A percentile compares a stretch with the other conserved stretches of the same genome.
Conservation (phyloP, 78 protist species). For the Dictyostelium brefeldianum region DNA sequence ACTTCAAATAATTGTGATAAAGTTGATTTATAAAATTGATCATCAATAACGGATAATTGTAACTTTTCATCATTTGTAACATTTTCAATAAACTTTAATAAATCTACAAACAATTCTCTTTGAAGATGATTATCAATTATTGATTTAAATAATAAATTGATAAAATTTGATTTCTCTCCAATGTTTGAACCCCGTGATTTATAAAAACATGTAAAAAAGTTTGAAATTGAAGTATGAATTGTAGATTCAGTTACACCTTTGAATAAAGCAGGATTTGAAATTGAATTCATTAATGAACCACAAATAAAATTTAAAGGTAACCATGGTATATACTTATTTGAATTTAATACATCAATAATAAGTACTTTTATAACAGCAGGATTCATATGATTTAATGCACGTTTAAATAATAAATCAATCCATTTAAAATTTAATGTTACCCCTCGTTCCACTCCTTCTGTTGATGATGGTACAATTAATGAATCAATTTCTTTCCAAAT, state of each 20-base stretch:
- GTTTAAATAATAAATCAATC: conserved; percentile 42
- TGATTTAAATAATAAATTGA: background rate
- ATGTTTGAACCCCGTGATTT: background rate
- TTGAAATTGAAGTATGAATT: background rate
- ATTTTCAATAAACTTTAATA: background rate
- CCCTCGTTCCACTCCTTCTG: background rate
- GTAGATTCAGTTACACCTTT: conserved; percentile 43
- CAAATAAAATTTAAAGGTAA: conserved; percentile 35
- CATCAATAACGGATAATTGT: background rate
- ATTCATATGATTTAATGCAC: conserved; percentile 42
- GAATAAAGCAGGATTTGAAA: conserved; percentile 21
- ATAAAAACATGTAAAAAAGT: conserved; percentile 21
- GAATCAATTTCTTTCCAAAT: conserved; percentile 58
- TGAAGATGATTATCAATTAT: background rate
- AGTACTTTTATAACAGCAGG: conserved; percentile 59
- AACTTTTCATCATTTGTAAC: background rate
- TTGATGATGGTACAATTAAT: background rate
- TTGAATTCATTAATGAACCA: conserved; percentile 11
- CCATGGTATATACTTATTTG: conserved; percentile 12
- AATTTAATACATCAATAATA: conserved; percentile 20
- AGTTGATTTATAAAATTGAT: background rate
- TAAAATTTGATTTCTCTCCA: background rate
- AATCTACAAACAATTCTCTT: background rate
- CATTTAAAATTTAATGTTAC: conserved; percentile 25
- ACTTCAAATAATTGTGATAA: background rate